phyloP scores from a whole-genome alignment of 192 early-diverging fungal genomes.

The Thamnidium elegans region DNA sequence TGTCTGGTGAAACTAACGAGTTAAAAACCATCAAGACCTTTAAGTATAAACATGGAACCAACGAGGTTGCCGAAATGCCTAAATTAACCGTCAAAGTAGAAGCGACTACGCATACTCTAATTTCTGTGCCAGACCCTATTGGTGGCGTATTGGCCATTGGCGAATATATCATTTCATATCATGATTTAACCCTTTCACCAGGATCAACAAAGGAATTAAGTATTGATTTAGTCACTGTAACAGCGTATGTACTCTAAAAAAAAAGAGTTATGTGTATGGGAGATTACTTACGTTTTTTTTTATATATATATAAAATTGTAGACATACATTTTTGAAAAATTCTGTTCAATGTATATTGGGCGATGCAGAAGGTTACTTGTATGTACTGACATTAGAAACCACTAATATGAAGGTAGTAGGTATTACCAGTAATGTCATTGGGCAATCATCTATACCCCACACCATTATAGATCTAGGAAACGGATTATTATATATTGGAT shows the following conservation, averaged over 20 bases:
- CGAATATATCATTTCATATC: constrained; percentile 56
- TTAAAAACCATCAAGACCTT: constrained; percentile 56
- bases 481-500: constrained; percentile 79
- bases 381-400: constrained; percentile 39
- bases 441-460: constrained; percentile 48
- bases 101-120: constrained; percentile 44
- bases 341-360: constrained; percentile 65
- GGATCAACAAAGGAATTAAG: constrained; percentile 29
- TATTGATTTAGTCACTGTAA: constrained; percentile 49
- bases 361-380: constrained; percentile 64
- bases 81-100: constrained; percentile 36
- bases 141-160: constrained; percentile 57
- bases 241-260: constrained; percentile 33
- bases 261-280: no score
- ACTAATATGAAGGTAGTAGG: constrained; percentile 17
- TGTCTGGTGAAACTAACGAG: constrained; percentile 57
- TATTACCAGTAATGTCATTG: constrained; percentile 24
- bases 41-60: constrained; percentile 46
- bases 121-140: constrained; percentile 55
- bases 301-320: no score
- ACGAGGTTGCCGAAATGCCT: not conserved
- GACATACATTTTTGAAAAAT: constrained; percentile 52
- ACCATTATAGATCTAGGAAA: constrained; percentile 66
- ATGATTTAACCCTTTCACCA: constrained; percentile 23
- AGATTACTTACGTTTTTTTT: no score